Conservation (phyloP, 257 asterid species). For the Ehretia macrophylla region DNA sequence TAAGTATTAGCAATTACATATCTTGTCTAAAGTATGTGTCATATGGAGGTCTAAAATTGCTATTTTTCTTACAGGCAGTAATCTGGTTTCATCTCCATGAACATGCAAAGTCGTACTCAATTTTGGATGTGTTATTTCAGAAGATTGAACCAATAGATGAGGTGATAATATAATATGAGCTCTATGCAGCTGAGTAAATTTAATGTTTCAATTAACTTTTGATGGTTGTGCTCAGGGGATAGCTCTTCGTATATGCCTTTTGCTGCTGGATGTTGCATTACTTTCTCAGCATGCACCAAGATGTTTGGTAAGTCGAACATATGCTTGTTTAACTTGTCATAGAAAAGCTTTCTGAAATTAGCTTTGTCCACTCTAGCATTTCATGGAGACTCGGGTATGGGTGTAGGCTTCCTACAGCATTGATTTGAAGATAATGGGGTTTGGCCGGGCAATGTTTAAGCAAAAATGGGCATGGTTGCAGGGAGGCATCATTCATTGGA, state of each 20-base stretch:
- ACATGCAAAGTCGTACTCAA: constrained; percentile 58
- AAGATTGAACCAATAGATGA: constrained; percentile 81
- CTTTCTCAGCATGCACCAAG: constrained; percentile 60
- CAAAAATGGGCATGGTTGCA: too few relatives aligned
- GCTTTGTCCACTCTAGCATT: too few relatives aligned
- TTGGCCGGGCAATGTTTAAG: too few relatives aligned
- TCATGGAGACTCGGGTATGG: too few relatives aligned
- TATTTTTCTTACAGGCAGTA: constrained; percentile 64
- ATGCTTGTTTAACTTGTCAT: background rate
- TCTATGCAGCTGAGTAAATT: background rate
- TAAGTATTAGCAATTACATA: constrained; percentile 4
- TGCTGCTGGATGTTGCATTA: constrained; percentile 84
- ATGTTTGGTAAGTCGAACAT: constrained; percentile 58
- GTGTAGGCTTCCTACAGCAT: too few relatives aligned
- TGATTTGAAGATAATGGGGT: too few relatives aligned
- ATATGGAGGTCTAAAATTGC: constrained; percentile 4
- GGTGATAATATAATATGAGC: constrained; percentile 34
- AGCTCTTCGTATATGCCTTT: constrained; percentile 77
- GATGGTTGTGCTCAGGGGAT: constrained; percentile 56
- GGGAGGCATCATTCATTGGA: too few relatives aligned
- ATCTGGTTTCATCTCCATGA: constrained; percentile 91
- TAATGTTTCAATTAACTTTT: constrained; percentile 16
- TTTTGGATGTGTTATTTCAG: constrained; percentile 74
- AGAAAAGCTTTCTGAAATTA: too few relatives aligned
- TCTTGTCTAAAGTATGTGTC: constrained; percentile 4